These are phyloP conservation scores for Theileria parva DNA, from an alignment of 169 alveolate species.

Conservation along the genomic window DNA sequence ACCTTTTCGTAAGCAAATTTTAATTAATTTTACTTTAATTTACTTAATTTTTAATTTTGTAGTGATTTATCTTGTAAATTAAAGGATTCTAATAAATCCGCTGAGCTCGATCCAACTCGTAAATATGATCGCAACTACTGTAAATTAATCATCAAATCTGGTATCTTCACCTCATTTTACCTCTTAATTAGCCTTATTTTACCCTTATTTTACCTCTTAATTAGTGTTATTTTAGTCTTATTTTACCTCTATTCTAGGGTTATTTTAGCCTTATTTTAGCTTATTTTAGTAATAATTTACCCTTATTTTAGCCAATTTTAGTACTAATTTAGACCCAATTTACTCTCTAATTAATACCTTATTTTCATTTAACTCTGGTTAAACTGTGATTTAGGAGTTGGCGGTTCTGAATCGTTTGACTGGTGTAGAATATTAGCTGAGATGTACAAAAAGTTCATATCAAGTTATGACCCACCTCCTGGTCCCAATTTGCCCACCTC, in stretches of 20 bases:
- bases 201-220: too few relatives aligned
- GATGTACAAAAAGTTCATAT: constrained; percentile 73
- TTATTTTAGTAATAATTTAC: neutral
- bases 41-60: neutral
- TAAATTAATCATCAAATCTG: constrained; percentile 57
- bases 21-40: neutral
- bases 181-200: too few relatives aligned
- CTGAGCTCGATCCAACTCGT: constrained; percentile 1
- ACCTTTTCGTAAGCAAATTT: neutral
- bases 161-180: constrained; percentile 1
- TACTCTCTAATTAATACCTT: too few relatives aligned
- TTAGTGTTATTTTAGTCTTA: too few relatives aligned
- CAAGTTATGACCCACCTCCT: constrained; percentile 40
- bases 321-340: too few relatives aligned
- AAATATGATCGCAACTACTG: constrained; percentile 59
- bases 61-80: neutral
- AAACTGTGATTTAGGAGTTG: constrained; percentile 57
- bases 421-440: constrained; percentile 70
- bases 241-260: too few relatives aligned
- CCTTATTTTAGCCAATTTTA: too few relatives aligned
- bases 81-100: neutral
- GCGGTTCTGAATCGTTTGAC: constrained; percentile 79
- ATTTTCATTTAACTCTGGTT: too few relatives aligned
- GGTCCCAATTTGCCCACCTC: constrained; percentile 16
- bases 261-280: too few relatives aligned